These are phyloP conservation scores for Aureobasidium subglaciale DNA, from an alignment of 2,329 filamentous ascomycete species.

Conservation along the genomic window DNA sequence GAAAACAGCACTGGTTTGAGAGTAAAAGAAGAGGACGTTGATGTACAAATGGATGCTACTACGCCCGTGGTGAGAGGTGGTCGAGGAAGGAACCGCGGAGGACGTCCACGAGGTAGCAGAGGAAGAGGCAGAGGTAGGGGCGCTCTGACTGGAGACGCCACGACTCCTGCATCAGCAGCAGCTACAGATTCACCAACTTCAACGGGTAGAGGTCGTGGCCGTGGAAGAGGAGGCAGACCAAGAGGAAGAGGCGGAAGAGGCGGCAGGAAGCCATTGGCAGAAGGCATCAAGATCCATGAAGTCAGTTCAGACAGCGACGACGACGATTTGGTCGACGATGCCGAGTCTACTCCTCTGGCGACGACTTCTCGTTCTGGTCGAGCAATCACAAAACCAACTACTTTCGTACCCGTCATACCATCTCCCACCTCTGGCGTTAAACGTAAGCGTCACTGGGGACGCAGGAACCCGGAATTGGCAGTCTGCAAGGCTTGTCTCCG, in stretches of 20 bases:
- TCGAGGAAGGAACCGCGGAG: constrained; percentile 21
- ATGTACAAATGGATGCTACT: neutral
- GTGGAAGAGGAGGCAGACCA: constrained; percentile 22
- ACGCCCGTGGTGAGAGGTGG: constrained; percentile 15
- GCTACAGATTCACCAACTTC: constrained; percentile 21
- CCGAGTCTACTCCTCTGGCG: constrained; percentile 43
- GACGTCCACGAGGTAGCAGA: neutral
- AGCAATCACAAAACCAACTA: constrained; percentile 59
- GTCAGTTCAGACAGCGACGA: constrained; percentile 24
- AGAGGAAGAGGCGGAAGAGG: constrained; percentile 21
- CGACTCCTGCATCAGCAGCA: constrained; percentile 18
- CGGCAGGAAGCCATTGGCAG: constrained; percentile 20
- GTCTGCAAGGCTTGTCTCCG: constrained; percentile 68
- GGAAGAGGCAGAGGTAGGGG: constrained; percentile 20
- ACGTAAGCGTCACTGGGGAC: constrained; percentile 51
- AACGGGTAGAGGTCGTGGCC: constrained; percentile 33
- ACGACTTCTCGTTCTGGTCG: constrained; percentile 71
- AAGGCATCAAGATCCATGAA: constrained; percentile 24
- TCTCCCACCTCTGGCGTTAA: constrained; percentile 43
- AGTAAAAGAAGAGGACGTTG: neutral
- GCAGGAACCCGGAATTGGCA: constrained; percentile 47
- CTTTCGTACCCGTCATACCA: constrained; percentile 50
- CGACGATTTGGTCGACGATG: constrained; percentile 30
- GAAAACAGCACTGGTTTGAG: neutral
- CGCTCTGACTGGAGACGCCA: constrained; percentile 14